Evolutionary conservation across 768 basidiomycete species (phyloP).

Genomic region (Suillus clintonianus): DNA sequence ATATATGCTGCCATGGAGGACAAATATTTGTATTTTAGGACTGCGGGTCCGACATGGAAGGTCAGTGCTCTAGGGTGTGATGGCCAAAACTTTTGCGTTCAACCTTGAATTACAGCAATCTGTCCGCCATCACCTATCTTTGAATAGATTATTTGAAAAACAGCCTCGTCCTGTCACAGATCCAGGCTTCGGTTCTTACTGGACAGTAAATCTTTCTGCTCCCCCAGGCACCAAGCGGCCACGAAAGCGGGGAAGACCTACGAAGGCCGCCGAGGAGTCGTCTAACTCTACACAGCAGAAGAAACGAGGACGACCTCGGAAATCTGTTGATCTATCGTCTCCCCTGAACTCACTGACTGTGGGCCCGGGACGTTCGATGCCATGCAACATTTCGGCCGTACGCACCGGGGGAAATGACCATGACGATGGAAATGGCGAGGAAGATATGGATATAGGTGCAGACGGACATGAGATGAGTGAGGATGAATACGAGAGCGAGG

Average conservation of each 20-base stretch:
- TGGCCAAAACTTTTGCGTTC: not conserved
- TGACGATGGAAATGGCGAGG: constrained; percentile 42
- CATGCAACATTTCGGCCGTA: constrained; percentile 26
- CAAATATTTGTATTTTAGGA: constrained; percentile 81
- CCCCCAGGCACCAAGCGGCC: constrained; percentile 86
- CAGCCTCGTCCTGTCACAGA: constrained; percentile 82
- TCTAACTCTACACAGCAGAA: constrained; percentile 26
- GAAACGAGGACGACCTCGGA: constrained; percentile 45
- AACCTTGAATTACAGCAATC: constrained; percentile 62
- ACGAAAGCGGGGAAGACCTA: constrained; percentile 71
- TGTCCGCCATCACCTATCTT: constrained; percentile 80
- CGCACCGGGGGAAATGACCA: constrained; percentile 25
- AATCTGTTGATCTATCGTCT: constrained; percentile 20
- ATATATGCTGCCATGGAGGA: constrained; percentile 87
- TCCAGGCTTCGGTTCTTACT: constrained; percentile 86
- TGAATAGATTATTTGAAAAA: constrained; percentile 81
- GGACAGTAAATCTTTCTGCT: constrained; percentile 87
- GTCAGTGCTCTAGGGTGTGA: constrained; percentile 37
- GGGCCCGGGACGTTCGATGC: constrained; percentile 18
- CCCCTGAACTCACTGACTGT: constrained; percentile 17
- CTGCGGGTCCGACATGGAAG: constrained; percentile 85
- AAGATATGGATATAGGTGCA: constrained; percentile 36
- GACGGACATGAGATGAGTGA: constrained; percentile 47
- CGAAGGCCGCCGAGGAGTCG: constrained; percentile 41
- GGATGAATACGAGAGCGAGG: constrained; percentile 67